Evolutionary conservation across 345 rosid species (phyloP), one percentile per base, ranked within the genome.

Genomic region (Rhodamnia argentea): DNA sequence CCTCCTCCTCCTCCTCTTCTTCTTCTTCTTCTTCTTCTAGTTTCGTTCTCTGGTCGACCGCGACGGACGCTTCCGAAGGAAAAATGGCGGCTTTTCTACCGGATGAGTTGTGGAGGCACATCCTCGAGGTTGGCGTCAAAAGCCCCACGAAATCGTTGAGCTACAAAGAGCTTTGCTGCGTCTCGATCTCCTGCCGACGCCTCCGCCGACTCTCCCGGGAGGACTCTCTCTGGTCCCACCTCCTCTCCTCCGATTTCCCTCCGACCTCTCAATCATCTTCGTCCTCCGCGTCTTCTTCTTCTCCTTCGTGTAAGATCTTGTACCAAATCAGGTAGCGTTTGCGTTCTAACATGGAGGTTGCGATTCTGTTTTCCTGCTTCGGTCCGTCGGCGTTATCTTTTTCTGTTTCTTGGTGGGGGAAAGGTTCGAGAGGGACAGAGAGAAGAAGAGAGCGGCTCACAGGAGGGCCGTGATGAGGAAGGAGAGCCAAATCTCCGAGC

Each of bases 101-200:
- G 1, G 98, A 97, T 89, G 99, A 97, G 88, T 89, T 97, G 84
- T 93, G 98, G 99, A 87, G 94, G 74, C 93, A 85, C 84, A 92
- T 96, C 76, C 91, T 97, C 3, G 94, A 92, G 86, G 86, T 85
- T 59, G 98, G 98, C 32, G 91, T 91, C 5, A 87, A 83, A 29
- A 88, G 86, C 13, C 91, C 91, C 3, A 83, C 90, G 5, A 84
- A 87, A 13, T 91, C 83, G 10, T 26, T 96, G 75, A 88, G 87
- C 22, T 92, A 85, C 89, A 94, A 91, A 87, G 99, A 96, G 84
- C 92, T 97, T n/a, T 96, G 99, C 37, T 89, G 95, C 89, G 60
- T 96, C 90, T 94, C 99, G 10, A 96, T 97, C 92, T 87, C 95
- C 87, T 92, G 97, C 88, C 89, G 91, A 24, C 95, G 95, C 87